A percentile compares a stretch with the other conserved stretches of the same genome.
phyloP scores from a whole-genome alignment of 768 basidiomycete genomes.

The Mycena pura region DNA sequence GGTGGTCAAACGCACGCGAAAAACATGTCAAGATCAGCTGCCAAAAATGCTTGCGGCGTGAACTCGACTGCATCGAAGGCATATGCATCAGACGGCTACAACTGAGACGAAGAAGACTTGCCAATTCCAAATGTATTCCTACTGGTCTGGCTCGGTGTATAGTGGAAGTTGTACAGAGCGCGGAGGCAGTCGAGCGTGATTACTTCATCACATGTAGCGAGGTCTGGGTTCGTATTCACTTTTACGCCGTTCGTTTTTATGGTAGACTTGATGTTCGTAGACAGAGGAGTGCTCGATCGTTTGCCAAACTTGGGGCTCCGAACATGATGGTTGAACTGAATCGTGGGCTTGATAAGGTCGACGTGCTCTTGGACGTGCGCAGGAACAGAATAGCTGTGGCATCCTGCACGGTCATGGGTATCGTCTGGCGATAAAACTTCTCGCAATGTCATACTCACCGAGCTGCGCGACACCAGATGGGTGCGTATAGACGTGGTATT shows the following conservation, averaged over 20 bases:
- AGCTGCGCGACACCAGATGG: conserved; percentile 44
- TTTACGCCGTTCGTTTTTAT: conserved; percentile 3
- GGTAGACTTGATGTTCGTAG: conserved; percentile 30
- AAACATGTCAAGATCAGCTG: conserved; percentile 39
- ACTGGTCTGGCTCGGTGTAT: conserved; percentile 34
- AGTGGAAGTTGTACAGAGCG: conserved; percentile 44
- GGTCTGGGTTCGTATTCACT: not conserved
- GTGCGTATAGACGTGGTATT: conserved; percentile 50
- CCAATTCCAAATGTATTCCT: conserved; percentile 49
- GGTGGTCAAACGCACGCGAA: conserved; percentile 1
- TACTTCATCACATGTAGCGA: conserved; percentile 42
- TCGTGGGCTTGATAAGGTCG: conserved; percentile 52
- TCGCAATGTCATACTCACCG: conserved; percentile 33
- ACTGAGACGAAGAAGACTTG: conserved; percentile 13
- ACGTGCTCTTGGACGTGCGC: conserved; percentile 44
- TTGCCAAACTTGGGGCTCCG: conserved; percentile 22
- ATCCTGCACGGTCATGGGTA: conserved; percentile 31
- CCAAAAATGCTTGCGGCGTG: conserved; percentile 47
- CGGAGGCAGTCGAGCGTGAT: conserved; percentile 51
- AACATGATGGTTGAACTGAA: conserved; percentile 45
- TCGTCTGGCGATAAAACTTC: not conserved
- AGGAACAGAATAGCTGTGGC: conserved; percentile 49
- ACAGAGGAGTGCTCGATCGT: not conserved
- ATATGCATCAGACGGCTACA: not conserved
- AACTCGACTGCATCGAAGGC: conserved; percentile 42